Base-by-base conservation (phyloP, 805 yeast genomes). In the Nakazawaea siamensis region DNA sequence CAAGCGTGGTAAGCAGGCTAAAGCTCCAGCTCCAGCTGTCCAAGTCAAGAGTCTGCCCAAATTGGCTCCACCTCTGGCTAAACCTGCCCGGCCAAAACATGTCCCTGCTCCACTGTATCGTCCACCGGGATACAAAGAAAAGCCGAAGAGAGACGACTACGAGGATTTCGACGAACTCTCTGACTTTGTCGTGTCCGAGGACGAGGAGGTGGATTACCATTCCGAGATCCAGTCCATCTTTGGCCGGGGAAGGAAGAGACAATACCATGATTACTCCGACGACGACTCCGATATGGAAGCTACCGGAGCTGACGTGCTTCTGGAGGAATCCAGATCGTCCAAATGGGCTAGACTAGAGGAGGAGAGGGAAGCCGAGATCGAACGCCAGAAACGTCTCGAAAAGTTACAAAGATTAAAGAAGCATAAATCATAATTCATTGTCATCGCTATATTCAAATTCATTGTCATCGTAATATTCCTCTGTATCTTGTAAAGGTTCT, bases 191-290 rank as follows among this genome's bases (percentile, higher is more conserved):
- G 86, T 67, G 12, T 27, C 32, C 8, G 69, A 71, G 33, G 83
- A 74, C 38, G 75, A 66, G 5, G 77, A 66, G 5, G 60, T 49
- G 16, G 46, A 37, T 5, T 43, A 25, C 30, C 55, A 52, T 3
- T 87, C 82, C 43, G 95, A 87, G 54, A 88, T 90, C 31, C 86
- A 96, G 96, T 73, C 77, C 14, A 70, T 90, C 56, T 82, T 88
- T 39, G 85, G 87, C 3, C 67, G 87, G 3, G 67, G 66, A 39
- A 64, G 68, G 36, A 62, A 85, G 29, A 46, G 61, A 1, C 56
- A 64, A 28, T 67, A 63, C 41, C 52, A 61, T 18, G 56, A 58
- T 24, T 61, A 66, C 34, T 65, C 67, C 35, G 75, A 70, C 37
- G 71, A 66, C 36, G 68, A 70, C 33, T 77, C 69, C 39, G 86